A percentile compares a stretch with the other conserved stretches of the same genome.
Conservation (phyloP, 2,329 filamentous ascomycete genomes). For the Trichoderma aggressivum region DNA sequence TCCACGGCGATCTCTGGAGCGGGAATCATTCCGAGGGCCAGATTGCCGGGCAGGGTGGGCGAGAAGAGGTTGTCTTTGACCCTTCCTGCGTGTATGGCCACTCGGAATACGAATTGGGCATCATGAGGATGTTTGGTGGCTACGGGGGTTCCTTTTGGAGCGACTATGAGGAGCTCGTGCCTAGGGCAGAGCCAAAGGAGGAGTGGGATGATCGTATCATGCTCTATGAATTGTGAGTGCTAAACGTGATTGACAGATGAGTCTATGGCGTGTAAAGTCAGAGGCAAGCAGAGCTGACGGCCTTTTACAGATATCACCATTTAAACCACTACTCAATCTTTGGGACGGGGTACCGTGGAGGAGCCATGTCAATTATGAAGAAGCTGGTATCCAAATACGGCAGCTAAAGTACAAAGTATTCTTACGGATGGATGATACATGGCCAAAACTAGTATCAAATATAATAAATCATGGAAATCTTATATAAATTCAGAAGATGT, state of each 20-base stretch:
- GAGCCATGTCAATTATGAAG: conserved; percentile 78
- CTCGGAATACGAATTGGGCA: conserved; percentile 85
- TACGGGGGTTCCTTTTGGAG: conserved; percentile 69
- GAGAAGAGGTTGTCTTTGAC: conserved; percentile 79
- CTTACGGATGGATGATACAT: not conserved
- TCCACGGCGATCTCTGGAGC: conserved; percentile 93
- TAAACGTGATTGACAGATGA: not conserved
- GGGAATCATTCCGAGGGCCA: conserved; percentile 72
- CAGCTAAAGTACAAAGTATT: conserved; percentile 3
- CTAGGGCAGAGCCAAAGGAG: conserved; percentile 72
- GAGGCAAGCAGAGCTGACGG: conserved; percentile 21
- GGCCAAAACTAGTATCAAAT: conserved; percentile 13
- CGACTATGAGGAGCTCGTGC: conserved; percentile 72
- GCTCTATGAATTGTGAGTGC: conserved; percentile 76
- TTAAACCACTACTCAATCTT: conserved; percentile 87
- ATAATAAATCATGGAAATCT: not conserved
- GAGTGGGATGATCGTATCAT: conserved; percentile 83
- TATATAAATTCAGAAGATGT: not conserved
- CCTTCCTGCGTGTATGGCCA: conserved; percentile 80
- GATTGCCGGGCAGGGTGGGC: conserved; percentile 52
- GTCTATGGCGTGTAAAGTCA: not conserved
- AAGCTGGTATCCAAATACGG: conserved; percentile 70
- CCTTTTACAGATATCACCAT: conserved; percentile 68
- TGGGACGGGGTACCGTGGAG: conserved; percentile 71
- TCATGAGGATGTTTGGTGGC: conserved; percentile 96